Evolutionary conservation across 345 rosid species (phyloP).

Genomic region (Rhizophora mangle): DNA sequence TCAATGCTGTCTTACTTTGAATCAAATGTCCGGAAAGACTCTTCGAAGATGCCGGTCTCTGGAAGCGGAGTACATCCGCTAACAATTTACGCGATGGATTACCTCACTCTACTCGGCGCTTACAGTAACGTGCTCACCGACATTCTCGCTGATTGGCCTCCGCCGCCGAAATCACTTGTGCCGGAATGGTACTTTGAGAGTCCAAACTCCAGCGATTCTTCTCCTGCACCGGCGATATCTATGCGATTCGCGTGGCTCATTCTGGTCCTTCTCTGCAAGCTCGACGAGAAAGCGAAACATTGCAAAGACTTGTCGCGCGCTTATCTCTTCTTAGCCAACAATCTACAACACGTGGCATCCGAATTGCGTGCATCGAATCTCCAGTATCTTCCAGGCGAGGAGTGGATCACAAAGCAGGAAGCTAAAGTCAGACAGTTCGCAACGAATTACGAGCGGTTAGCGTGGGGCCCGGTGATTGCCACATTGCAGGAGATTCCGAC

Average conservation of each 20-base stretch:
- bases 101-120: slow-evolving; percentile 51
- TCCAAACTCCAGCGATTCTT: slow-evolving; percentile 16
- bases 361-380: slow-evolving; percentile 51
- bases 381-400: slow-evolving; percentile 49
- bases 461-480: slow-evolving; percentile 45
- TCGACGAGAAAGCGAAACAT: slow-evolving; percentile 56
- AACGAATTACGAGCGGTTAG: slow-evolving; percentile 49
- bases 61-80: slow-evolving; percentile 57
- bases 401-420: slow-evolving; percentile 51
- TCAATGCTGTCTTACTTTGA: slow-evolving; percentile 45
- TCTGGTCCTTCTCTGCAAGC: slow-evolving; percentile 58
- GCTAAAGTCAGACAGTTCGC: slow-evolving; percentile 49
- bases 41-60: slow-evolving; percentile 35
- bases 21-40: slow-evolving; percentile 45
- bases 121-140: slow-evolving; percentile 43
- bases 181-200: slow-evolving; percentile 42
- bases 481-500: slow-evolving; percentile 43
- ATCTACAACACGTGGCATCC: slow-evolving; percentile 50
- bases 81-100: slow-evolving; percentile 48
- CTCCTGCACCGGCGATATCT: slow-evolving; percentile 39
- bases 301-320: slow-evolving; percentile 49
- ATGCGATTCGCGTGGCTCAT: slow-evolving; percentile 53
- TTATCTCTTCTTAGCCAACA: slow-evolving; percentile 72
- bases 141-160: slow-evolving; percentile 40
- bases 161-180: slow-evolving; percentile 29